phyloP scores from a whole-genome alignment of 2,329 filamentous ascomycete species.

The Lasiodiplodia hormozganensis region DNA sequence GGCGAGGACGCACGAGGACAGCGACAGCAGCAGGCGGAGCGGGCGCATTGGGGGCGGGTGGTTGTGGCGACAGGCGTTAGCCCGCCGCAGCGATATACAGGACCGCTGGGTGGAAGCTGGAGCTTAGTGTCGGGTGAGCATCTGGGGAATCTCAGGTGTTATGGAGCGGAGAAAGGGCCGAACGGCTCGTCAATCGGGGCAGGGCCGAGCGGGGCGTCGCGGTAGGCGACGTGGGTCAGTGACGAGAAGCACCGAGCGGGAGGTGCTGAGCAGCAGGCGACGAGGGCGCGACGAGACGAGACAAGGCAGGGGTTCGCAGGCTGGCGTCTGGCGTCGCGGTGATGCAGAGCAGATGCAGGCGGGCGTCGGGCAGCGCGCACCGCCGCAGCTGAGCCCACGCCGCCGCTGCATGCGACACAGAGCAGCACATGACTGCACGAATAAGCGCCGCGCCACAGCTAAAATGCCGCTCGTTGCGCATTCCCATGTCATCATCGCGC shows the following conservation, averaged over 20 bases:
- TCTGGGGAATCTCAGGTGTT: conserved; percentile 26
- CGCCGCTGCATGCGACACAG: conserved; percentile 1
- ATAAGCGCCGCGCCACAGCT: conserved; percentile 1
- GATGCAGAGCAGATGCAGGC: conserved; percentile 7
- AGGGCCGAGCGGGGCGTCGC: conserved; percentile 12
- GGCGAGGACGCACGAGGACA: conserved; percentile 51
- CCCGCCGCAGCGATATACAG: conserved; percentile 22
- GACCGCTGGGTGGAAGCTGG: conserved; percentile 6
- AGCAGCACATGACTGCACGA: background rate
- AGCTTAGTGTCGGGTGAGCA: conserved; percentile 21
- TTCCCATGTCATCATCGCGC: conserved; percentile 23
- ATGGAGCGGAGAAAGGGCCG: conserved; percentile 19
- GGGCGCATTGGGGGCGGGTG: conserved; percentile 42
- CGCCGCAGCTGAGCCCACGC: background rate
- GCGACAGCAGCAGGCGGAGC: conserved; percentile 50
- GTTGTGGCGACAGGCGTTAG: conserved; percentile 17
- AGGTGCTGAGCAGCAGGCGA: background rate
- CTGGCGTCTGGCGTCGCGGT: conserved; percentile 9
- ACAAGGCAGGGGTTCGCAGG: conserved; percentile 10
- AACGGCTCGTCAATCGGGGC: conserved; percentile 4
- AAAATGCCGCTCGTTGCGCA: conserved; percentile 3
- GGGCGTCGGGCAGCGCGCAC: background rate
- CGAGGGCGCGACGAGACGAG: background rate
- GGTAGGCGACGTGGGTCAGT: conserved; percentile 4
- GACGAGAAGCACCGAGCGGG: conserved; percentile 7